Evolutionary conservation across 83 land plant genomes (phyloP).

Genomic region (Diphasiastrum complanatum): DNA sequence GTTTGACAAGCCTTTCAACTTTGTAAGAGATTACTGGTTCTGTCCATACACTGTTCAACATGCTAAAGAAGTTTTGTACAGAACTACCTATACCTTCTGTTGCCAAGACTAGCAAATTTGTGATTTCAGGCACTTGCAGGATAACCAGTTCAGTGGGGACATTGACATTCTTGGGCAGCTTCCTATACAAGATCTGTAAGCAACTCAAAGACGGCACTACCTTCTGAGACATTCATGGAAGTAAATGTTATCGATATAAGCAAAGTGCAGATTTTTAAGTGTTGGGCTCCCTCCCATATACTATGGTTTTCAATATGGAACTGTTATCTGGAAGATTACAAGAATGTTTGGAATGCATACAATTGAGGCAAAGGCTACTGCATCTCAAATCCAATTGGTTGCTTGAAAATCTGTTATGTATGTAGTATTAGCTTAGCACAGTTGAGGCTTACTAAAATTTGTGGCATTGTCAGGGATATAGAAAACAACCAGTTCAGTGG

Average conservation of each 20-base stretch:
- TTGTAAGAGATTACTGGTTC: conserved; percentile 39
- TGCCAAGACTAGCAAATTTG: conserved; percentile 4
- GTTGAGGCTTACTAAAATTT: not conserved
- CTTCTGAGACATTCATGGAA: not conserved
- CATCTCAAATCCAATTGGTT: not conserved
- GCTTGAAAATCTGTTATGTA: not conserved
- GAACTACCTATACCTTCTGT: conserved; percentile 18
- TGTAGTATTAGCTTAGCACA: not conserved
- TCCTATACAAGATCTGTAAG: conserved; percentile 14
- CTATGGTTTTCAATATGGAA: too few relatives aligned
- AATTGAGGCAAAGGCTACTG: not conserved
- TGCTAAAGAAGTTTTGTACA: not conserved
- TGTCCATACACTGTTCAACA: not conserved
- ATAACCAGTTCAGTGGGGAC: conserved; percentile 18
- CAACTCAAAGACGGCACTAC: too few relatives aligned
- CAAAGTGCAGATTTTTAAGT: too few relatives aligned
- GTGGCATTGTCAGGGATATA: conserved; percentile 1
- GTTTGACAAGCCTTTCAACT: conserved; percentile 51
- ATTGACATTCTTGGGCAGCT: conserved; percentile 17
- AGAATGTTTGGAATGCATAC: not conserved
- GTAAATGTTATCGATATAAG: not conserved
- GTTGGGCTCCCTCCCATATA: too few relatives aligned
- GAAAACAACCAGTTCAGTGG: conserved; percentile 29
- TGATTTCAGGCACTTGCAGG: conserved; percentile 24
- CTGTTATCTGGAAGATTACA: too few relatives aligned